Base-by-base conservation (phyloP, 2,329 filamentous ascomycete species). In the Cercospora sp. region DNA sequence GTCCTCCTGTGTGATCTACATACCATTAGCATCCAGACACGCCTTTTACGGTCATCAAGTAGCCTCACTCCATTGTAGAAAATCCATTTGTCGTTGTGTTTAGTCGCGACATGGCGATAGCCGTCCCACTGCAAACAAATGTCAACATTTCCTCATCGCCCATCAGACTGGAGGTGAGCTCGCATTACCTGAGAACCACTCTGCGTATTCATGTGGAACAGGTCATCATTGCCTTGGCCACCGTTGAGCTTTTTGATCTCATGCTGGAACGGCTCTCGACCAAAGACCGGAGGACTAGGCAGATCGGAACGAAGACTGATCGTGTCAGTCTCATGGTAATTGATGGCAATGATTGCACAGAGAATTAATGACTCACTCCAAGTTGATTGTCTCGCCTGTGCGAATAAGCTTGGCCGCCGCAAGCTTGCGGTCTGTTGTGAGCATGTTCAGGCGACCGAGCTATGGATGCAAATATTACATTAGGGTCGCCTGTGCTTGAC, bases 171-270 rank as follows among this genome's bases (percentile, higher is more conserved):
- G 2, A 12, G 5, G 20, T 51, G 18, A 10, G 13, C 12, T 9
- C 12, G 23, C 4, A 12, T 51, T 13, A 51, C 48, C 23, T 51
- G 48, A 51, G 63, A 63, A 53, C 57, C 61, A 20, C 63, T 60
- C 45, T 69, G 67, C 6, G 67, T 64, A 30, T 69, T 69, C 58
- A 69, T 63, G 51, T 60, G 51, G 59, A 60, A 69, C 26, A 69
- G 55, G 31, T 69, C 67, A 53, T 69, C 67, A 55, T 60, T 66
- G n/a, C 63, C 67, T 16, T 66, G 65, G 13, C 64, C 67, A 45
- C 63, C 63, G 18, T 69, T 66, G 42, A 69, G 65, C 10, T 60
- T 64, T 16, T 66, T 60, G 55, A 69, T 69, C 39, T 66, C 60
- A 45, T 69, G 67, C 36, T 65, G 48, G 53, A 62, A 64, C 30